Evolutionary conservation across 1,284 basidiomycete genomes (phyloP), one percentile per base, ranked within the genome.

Genomic region (Heterobasidion parviporum): DNA sequence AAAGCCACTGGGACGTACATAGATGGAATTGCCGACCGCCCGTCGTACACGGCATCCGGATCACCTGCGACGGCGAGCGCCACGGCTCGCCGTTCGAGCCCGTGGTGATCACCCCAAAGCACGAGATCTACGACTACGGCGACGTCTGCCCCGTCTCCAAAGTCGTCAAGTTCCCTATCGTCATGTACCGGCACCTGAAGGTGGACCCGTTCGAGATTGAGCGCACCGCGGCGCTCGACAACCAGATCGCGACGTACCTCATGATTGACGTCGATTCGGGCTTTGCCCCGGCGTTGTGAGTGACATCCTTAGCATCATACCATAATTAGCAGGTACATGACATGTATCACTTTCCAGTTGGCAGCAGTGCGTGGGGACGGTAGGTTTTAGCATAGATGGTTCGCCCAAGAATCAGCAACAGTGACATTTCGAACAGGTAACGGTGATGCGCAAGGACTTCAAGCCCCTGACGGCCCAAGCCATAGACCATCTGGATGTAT

Each of bases 401-500:
- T 26, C 26, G 26, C 26, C 3, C 26, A 3, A 26, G 3, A 26
- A 26, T 26, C 26, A 26, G 26, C 26, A 26, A 1, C 12, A 41
- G 10, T 41, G 38, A 41, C 38, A 6, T 12, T 41, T 41, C 1
- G 26, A 41, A 10, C n/a, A 41, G 38, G 52, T 53, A 9, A 44
- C 52, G 5, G 52, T 53, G n/a, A 44, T 53, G 38, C 52, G 52
- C 16, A 36, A 44, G 26, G 52, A 53, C 26, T 20, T 20, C 16
- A 53, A 44, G 14, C 52, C 52, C 3, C 52, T 53, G 7, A 53
- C 38, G 10, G 16, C 38, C 8, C 38, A 44, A 32, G 52, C 52
- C 38, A 43, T 53, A 14, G 52, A 44, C 52, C 41, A 20, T 53
- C 10, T 53, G 52, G 52, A 44, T 44, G 52, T 53, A 26, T 38